Percentiles rank a stretch among this genome's conserved stretches.
Evolutionary conservation across 768 basidiomycete species (phyloP).

Genomic region (Lentinus tigrinus): DNA sequence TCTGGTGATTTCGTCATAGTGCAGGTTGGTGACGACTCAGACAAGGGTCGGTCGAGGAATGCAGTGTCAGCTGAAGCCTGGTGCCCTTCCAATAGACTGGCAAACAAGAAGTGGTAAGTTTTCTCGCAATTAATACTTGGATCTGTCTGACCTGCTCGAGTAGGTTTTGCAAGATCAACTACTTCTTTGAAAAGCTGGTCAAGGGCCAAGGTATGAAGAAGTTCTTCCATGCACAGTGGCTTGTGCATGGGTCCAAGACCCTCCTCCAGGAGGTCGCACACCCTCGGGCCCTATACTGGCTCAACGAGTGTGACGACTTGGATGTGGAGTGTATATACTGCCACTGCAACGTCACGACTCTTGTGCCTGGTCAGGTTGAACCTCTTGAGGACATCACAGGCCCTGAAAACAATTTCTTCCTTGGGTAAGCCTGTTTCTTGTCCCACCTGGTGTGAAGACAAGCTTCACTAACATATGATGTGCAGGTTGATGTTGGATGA

Average conservation of each 20-base stretch:
- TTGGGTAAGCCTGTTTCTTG: slow-evolving; percentile 40
- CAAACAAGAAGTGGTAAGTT: slow-evolving; percentile 62
- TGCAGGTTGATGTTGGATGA: slow-evolving; percentile 54
- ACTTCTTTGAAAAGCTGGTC: slow-evolving; percentile 47
- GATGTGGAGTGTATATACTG: slow-evolving; percentile 54
- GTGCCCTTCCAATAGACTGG: slow-evolving; percentile 50
- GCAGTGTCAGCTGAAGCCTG: slow-evolving; percentile 40
- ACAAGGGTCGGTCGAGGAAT: slow-evolving; percentile 40
- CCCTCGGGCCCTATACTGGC: slow-evolving; percentile 54
- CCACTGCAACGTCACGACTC: slow-evolving; percentile 50
- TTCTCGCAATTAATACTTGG: slow-evolving; percentile 9
- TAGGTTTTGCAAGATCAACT: slow-evolving; percentile 73
- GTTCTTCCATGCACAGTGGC: slow-evolving; percentile 73
- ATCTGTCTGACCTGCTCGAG: background rate
- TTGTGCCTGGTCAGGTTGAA: slow-evolving; percentile 44
- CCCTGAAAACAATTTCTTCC: slow-evolving; percentile 52
- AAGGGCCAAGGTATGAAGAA: slow-evolving; percentile 28
- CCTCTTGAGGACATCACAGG: slow-evolving; percentile 41
- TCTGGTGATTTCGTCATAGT: slow-evolving; percentile 66
- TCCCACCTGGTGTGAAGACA: background rate
- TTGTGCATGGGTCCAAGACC: slow-evolving; percentile 63
- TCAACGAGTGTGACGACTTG: slow-evolving; percentile 57
- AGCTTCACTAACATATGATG: background rate
- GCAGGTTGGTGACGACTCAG: slow-evolving; percentile 50
- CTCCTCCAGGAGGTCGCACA: slow-evolving; percentile 67